A percentile compares a stretch with the other conserved stretches of the same genome.
phyloP scores from a whole-genome alignment of 1,284 basidiomycete genomes.

The Leucoagaricus sp. region DNA sequence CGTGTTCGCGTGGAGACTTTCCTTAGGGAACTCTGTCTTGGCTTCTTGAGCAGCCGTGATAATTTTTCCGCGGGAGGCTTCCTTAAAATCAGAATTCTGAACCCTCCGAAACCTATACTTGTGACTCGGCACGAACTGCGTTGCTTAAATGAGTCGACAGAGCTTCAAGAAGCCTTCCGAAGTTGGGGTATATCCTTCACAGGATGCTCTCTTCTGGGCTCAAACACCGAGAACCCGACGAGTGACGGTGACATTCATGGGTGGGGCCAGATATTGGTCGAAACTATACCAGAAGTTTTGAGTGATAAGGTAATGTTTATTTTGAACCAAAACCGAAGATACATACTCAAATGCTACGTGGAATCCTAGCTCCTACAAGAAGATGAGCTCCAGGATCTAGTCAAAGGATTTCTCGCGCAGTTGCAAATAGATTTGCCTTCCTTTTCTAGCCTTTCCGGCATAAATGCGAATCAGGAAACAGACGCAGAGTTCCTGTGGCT shows the following conservation, averaged over 20 bases:
- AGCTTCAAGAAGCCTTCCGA: conserved; percentile 50
- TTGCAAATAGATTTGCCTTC: conserved; percentile 31
- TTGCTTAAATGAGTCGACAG: conserved; percentile 42
- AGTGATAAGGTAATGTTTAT: conserved; percentile 59
- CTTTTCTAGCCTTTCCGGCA: conserved; percentile 16
- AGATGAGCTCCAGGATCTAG: conserved; percentile 65
- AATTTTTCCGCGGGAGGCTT: conserved; percentile 28
- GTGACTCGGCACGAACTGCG: conserved; percentile 64
- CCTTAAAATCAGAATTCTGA: conserved; percentile 44
- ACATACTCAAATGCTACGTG: conserved; percentile 2
- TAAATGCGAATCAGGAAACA: not conserved
- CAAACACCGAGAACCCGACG: conserved; percentile 24
- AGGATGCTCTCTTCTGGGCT: conserved; percentile 31
- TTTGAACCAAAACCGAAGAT: conserved; percentile 13
- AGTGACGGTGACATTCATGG: conserved; percentile 34
- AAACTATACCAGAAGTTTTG: conserved; percentile 62
- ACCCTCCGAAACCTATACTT: conserved; percentile 57
- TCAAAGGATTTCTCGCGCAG: conserved; percentile 64
- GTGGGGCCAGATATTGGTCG: conserved; percentile 62
- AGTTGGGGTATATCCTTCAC: conserved; percentile 76
- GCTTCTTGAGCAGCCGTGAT: conserved; percentile 50
- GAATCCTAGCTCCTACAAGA: conserved; percentile 56
- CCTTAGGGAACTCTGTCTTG: conserved; percentile 66
- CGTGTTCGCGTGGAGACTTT: conserved; percentile 87
- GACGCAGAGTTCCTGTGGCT: conserved; percentile 57